Base-by-base conservation (phyloP, 2,329 filamentous ascomycete genomes). In the Harringtonia lauricola region DNA sequence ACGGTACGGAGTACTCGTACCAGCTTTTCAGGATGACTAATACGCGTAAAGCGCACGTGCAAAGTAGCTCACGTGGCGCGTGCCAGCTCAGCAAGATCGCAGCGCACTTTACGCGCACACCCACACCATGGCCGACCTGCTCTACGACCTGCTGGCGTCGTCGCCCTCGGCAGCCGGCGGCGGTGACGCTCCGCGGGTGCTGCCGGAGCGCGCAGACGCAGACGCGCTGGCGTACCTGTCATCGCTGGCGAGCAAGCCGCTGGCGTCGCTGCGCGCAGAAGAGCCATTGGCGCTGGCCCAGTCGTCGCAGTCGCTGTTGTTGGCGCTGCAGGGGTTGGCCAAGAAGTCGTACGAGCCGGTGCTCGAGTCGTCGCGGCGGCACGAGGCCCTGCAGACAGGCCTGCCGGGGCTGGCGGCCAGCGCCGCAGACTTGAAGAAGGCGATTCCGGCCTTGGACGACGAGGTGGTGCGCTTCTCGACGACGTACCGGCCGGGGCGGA, bases 271-370 rank as follows among this genome's bases (percentile, higher is more conserved):
- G 43, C 76, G 77, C 41, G 76, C 77, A 21, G 80, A 75, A 8
- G 92, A 98, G 61, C 81, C 83, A 1, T 80, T 87, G 48, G 79
- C 79, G 1, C 75, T 96, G n/a, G 70, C 83, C 1, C 86, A 95
- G 55, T 74, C 80, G 44, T 82, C 84, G 4, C 87, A 95, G 49
- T 84, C 86, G 0, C 75, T 85, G 34, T 74, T 90, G 14, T 76
- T 94, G 34, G 86, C 87, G 1, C 73, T 96, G 1, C 92, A 98
- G 59, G 76, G 79, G 0, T 77, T 96, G 40, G 90, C 89, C 8
- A 94, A 94, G 54, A 84, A 86, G 52, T 95, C 89, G 1, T 83
- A 95, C 62, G 86, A 83, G 57, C 73, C 81, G 17, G 81, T 96
- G 51, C 88, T 95, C 53, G 72, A 81, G 42, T 92, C 90, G 4